Base-by-base conservation (phyloP, 805 yeast species). In the Candida oleophila region DNA sequence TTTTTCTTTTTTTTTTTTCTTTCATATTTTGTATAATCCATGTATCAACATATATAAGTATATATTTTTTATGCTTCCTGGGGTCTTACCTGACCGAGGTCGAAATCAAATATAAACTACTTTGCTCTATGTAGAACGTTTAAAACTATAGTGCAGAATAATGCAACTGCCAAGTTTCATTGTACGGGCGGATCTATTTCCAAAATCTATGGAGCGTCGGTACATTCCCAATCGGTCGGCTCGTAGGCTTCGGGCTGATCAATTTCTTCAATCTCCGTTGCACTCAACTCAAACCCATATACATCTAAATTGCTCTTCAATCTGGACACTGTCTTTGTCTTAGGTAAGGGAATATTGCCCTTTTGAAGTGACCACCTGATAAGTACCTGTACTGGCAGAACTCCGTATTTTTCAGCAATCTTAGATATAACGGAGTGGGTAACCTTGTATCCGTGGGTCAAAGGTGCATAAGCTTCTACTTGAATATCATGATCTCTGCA, bases 211-310 rank as follows among this genome's bases (percentile, higher is more conserved):
- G 83, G 81, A 20, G 80, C 81, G 53, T 78, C 79, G 3, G 85
- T 80, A 48, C 85, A 82, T 56, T 84, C 89, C 89, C 89, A 85
- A 55, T 83, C 89, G 1, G 89, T 82, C 9, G 89, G 88, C 49
- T 83, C 88, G 53, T 85, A 81, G 1, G 78, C 80, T 3, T 55
- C 55, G 1, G 71, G 71, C 46, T 65, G 68, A 41, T 57, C 62
- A 20, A 66, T 53, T 4, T 41, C 44, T 4, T 34, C 45, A 8
- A 65, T 51, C 38, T 66, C 71, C 16, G 57, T 61, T 1, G 35
- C 35, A 4, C 64, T 61, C 42, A 66, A 53, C 33, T 58, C 62
- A 50, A 65, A 64, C 30, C 51, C 59, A 19, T 21, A 42, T 2
- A 65, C 59, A 32, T 54, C 54, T 12, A 66, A 41, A 35, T 66